Conservation (phyloP, 1,284 basidiomycete species). For the Cutaneotrichosporon sp. region DNA sequence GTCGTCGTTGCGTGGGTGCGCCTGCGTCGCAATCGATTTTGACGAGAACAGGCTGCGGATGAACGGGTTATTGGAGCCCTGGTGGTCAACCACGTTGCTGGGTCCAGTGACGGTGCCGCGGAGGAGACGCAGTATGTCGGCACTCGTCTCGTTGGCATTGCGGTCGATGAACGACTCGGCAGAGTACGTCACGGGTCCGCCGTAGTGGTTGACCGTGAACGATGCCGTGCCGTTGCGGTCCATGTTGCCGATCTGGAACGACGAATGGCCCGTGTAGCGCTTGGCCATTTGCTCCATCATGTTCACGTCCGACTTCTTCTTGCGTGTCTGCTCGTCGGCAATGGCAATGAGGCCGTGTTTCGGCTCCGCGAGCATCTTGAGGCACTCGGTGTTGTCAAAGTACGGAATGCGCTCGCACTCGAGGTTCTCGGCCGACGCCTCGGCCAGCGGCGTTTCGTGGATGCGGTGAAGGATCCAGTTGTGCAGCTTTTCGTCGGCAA, state of each 20-base stretch:
- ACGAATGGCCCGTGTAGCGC: slow-evolving; percentile 87
- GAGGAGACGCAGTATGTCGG: slow-evolving; percentile 86
- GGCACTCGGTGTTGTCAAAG: slow-evolving; percentile 86
- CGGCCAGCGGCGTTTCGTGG: slow-evolving; percentile 64
- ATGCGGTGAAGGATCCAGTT: slow-evolving; percentile 73
- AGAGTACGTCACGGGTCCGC: slow-evolving; percentile 85
- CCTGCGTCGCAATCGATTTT: slow-evolving; percentile 81
- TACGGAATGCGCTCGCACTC: slow-evolving; percentile 58
- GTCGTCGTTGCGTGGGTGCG: slow-evolving; percentile 84
- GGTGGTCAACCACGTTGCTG: slow-evolving; percentile 50
- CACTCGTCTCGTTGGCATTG: slow-evolving; percentile 83
- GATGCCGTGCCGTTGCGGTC: slow-evolving; percentile 76
- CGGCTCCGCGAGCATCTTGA: slow-evolving; percentile 77
- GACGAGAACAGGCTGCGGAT: slow-evolving; percentile 82
- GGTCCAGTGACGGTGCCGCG: slow-evolving; percentile 53
- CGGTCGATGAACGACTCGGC: slow-evolving; percentile 81
- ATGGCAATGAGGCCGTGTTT: slow-evolving; percentile 93
- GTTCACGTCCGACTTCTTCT: slow-evolving; percentile 86
- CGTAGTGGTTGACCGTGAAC: slow-evolving; percentile 89
- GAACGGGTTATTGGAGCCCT: slow-evolving; percentile 82
- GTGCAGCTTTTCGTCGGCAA: slow-evolving; percentile 85
- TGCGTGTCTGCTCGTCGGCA: slow-evolving; percentile 90
- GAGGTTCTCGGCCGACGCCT: slow-evolving; percentile 83
- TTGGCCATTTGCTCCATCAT: slow-evolving; percentile 94
- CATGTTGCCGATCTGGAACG: slow-evolving; percentile 72